Percentiles rank a stretch among this genome's conserved stretches.
phyloP scores from a whole-genome alignment of 306 rosid genomes.

The Medicago lupulina region DNA sequence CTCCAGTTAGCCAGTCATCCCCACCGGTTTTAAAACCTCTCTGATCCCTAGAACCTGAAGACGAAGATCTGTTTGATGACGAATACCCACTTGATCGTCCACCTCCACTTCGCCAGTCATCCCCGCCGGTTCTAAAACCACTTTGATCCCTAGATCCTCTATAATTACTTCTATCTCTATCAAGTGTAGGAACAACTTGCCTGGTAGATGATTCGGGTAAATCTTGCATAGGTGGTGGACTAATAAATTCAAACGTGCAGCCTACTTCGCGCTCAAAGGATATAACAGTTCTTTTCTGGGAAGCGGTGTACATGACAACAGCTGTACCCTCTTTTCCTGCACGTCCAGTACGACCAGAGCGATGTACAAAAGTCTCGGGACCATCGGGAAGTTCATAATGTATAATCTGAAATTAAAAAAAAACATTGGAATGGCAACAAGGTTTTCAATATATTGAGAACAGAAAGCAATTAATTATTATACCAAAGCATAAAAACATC shows the following conservation, averaged over 20 bases:
- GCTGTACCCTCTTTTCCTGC: slow-evolving; percentile 93
- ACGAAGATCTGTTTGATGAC: too few relatives aligned
- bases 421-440: slow-evolving; percentile 22
- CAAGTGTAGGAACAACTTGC: slow-evolving; percentile 74
- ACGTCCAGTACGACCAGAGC: slow-evolving; percentile 99
- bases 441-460: slow-evolving; percentile 33
- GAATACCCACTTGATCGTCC: slow-evolving; percentile 43
- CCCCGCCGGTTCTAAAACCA: slow-evolving; percentile 65
- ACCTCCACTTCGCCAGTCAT: slow-evolving; percentile 82
- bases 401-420: slow-evolving; percentile 64
- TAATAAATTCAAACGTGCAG: slow-evolving; percentile 76
- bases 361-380: slow-evolving; percentile 96
- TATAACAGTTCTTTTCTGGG: slow-evolving; percentile 87
- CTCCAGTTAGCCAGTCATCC: slow-evolving; percentile 86
- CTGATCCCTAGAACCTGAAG: slow-evolving; percentile 46
- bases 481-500: slow-evolving; percentile 17
- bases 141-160: slow-evolving; percentile 55
- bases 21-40: slow-evolving; percentile 65
- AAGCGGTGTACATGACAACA: slow-evolving; percentile 75
- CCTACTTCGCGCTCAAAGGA: slow-evolving; percentile 95
- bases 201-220: slow-evolving; percentile 81
- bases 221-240: slow-evolving; percentile 71
- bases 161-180: slow-evolving; percentile 58
- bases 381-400: slow-evolving; percentile 98
- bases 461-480: slow-evolving; percentile 21